These are phyloP conservation scores for Colletotrichum tabaci DNA, from an alignment of 2,329 filamentous ascomycete genomes.

Conservation along the genomic window DNA sequence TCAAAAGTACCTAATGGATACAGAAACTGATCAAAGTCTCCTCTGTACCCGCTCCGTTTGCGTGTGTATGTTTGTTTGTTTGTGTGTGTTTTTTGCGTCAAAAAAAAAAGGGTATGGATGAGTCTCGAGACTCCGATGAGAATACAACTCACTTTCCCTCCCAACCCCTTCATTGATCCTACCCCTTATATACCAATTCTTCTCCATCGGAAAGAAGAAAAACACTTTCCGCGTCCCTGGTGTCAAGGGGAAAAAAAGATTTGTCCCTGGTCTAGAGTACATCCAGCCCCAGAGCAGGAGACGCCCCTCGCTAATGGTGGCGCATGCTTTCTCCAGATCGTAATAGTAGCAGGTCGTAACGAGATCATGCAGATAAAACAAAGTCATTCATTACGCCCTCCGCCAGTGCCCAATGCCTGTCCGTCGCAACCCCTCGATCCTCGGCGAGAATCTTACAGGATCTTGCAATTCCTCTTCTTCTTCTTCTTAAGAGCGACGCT, in stretches of 20 bases:
- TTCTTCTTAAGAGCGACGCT: constrained; percentile 75
- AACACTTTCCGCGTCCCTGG: constrained; percentile 27
- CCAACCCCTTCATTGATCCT: constrained; percentile 2
- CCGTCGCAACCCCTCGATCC: constrained; percentile 32
- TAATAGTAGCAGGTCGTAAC: constrained; percentile 51
- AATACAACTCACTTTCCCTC: constrained; percentile 27
- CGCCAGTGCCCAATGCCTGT: constrained; percentile 34
- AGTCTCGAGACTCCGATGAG: constrained; percentile 34
- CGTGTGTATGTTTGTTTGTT: constrained; percentile 29
- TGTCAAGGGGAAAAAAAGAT: constrained; percentile 12
- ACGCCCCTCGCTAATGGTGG: constrained; percentile 42
- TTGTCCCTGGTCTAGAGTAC: constrained; percentile 40
- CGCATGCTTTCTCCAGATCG: constrained; percentile 43
- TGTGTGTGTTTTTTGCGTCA: constrained; percentile 33
- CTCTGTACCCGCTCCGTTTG: constrained; percentile 37
- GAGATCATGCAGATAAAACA: constrained; percentile 49
- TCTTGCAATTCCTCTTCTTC: constrained; percentile 88
- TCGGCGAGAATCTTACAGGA: constrained; percentile 70
- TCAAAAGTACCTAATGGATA: constrained; percentile 42
- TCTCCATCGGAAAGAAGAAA: constrained; percentile 27
- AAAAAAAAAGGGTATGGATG: constrained; percentile 39
- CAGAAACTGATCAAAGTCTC: constrained; percentile 34
- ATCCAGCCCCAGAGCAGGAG: constrained; percentile 41
- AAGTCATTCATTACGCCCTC: constrained; percentile 44
- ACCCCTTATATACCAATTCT: constrained; percentile 35